Evolutionary conservation across 2,329 filamentous ascomycete species (phyloP).

Genomic region (Boeremia exigua): DNA sequence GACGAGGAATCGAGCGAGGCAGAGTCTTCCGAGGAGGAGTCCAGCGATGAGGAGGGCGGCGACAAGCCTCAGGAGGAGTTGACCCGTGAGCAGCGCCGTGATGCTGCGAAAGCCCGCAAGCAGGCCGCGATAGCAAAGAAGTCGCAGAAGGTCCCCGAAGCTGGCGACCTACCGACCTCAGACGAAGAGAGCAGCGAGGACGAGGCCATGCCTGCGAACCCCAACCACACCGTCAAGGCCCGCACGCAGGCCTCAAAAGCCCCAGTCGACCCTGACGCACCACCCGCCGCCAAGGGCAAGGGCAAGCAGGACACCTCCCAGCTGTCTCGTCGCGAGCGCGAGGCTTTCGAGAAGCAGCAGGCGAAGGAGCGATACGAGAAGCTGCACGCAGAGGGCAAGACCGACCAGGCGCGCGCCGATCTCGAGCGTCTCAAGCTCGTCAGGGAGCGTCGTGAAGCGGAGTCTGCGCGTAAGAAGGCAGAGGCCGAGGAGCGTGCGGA

Average conservation of each 20-base stretch:
- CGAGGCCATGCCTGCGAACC: constrained; percentile 78
- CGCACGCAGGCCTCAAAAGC: constrained; percentile 69
- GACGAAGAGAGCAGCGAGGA: constrained; percentile 63
- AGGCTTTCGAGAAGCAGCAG: constrained; percentile 85
- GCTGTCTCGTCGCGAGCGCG: constrained; percentile 70
- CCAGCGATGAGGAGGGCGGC: constrained; percentile 48
- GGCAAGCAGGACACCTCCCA: constrained; percentile 60
- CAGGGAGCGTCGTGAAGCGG: constrained; percentile 83
- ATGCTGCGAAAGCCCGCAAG: constrained; percentile 88
- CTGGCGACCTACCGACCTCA: constrained; percentile 82
- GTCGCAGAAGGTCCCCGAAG: constrained; percentile 73
- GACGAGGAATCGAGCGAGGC: constrained; percentile 55
- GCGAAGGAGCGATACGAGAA: constrained; percentile 91
- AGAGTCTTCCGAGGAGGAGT: constrained; percentile 55
- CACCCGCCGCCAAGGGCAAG: constrained; percentile 64
- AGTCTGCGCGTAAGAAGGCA: constrained; percentile 81
- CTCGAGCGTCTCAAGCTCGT: constrained; percentile 82
- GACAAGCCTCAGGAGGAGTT: constrained; percentile 60
- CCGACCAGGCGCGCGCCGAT: constrained; percentile 91
- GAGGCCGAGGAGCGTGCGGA: constrained; percentile 59
- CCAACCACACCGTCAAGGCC: constrained; percentile 77
- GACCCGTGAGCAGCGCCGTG: constrained; percentile 86
- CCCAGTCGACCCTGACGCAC: constrained; percentile 49
- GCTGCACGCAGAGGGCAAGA: constrained; percentile 92
- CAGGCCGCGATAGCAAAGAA: constrained; percentile 82